Base-by-base conservation (phyloP, 192 early-diverging fungal genomes). In the Cladochytrium replicatum region DNA sequence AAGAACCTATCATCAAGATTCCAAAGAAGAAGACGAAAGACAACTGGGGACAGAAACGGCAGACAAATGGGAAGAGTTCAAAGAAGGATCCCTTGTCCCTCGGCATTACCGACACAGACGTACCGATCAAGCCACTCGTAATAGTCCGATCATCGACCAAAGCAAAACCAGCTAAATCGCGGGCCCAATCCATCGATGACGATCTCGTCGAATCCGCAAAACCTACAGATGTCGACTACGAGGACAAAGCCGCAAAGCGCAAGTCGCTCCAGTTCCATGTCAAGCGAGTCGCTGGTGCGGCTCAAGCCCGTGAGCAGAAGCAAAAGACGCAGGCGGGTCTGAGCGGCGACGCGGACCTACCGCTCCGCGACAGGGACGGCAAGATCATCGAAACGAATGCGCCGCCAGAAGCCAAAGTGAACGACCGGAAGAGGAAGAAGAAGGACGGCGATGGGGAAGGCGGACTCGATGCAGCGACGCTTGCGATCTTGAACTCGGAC, bases 301-400 rank as follows among this genome's bases (percentile, higher is more conserved):
- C 37, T 22, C 25, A 48, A 17, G 23, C 27, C 21, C 22, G 4
- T 4, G 29, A 38, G 15, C 13, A 13, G 23, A n/a, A 43, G 43
- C 6, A 67, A 43, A 73, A 59, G 62, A 42, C 29, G 51, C 57
- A 22, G 46, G 55, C 32, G 74, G 68, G 47, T 47, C 55, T 4
- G 43, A 60, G 47, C n/a, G 88, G 87, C 50, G 88, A 92, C 61
- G 56, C 68, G 15, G 89, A 91, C 68, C 62, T 93, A 40, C 87
- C 88, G 29, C 87, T 88, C 67, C 83, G 76, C 49, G 75, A 84
- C 39, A 60, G 67, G 29, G 28, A 32, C 26, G 61, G 61, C 17
- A 37, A 37, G 39, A 40, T 61, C 44, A 53, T 66, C 29, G 26
- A 39, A 30, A 37, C 46, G 8, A 22, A 4, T 15, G 31, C 17